These are phyloP conservation scores for Persicaria tinctoria DNA, from an alignment of 148 eudicot species.

Conservation along the genomic window DNA sequence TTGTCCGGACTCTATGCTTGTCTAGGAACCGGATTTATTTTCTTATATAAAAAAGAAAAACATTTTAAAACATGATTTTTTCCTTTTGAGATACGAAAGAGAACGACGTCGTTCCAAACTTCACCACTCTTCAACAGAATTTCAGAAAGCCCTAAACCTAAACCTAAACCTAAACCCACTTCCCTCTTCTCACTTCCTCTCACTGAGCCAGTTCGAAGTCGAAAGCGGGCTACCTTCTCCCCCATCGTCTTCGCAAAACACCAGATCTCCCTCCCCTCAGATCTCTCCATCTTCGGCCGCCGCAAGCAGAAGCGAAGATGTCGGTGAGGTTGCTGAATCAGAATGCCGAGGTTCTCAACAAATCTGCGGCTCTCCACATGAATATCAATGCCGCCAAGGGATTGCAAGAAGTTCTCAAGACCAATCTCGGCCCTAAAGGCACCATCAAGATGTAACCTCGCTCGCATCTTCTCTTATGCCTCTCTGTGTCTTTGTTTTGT, in stretches of 20 bases:
- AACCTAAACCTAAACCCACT: not conserved
- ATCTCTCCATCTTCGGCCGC: not conserved
- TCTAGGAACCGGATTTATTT: too few relatives aligned
- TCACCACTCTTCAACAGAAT: not conserved
- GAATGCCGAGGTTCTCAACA: constrained; percentile 95
- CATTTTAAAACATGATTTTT: too few relatives aligned
- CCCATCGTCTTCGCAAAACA: constrained; percentile 3
- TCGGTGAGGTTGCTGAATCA: constrained; percentile 71
- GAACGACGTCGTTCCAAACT: not conserved
- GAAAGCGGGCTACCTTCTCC: not conserved
- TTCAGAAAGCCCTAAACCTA: constrained; percentile 29
- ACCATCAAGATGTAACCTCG: constrained; percentile 70
- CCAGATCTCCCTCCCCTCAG: not conserved
- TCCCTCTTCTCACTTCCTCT: not conserved
- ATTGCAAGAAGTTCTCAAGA: constrained; percentile 81
- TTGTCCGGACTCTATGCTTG: too few relatives aligned
- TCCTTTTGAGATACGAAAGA: not conserved
- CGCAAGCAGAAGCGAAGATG: constrained; percentile 34
- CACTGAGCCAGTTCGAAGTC: not conserved
- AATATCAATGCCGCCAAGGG: constrained; percentile 96
- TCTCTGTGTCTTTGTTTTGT: not conserved
- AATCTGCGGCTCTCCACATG: constrained; percentile 92
- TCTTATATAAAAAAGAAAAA: too few relatives aligned
- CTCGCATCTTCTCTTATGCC: not conserved
- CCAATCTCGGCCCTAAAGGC: constrained; percentile 97